Evolutionary conservation across 2,329 filamentous ascomycete species (phyloP), one percentile per base, ranked within the genome.

Genomic region (Pseudogymnoascus sp.): DNA sequence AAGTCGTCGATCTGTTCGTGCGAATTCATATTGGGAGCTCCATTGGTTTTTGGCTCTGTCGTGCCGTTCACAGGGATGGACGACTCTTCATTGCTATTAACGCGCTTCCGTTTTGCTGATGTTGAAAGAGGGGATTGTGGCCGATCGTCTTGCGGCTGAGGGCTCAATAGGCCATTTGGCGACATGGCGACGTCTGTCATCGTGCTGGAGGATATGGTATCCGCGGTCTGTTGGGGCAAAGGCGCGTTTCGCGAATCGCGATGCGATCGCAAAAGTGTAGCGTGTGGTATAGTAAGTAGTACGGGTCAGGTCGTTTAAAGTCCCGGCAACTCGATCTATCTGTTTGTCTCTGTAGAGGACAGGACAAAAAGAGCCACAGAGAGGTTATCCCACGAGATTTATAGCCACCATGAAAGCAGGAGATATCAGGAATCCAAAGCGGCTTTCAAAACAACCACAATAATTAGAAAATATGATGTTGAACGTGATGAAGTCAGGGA

Each of bases 41-140:
- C 31, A 61, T 60, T 41, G 43, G 60, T 65, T 61, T 69, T 69
- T 60, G 68, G 69, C 62, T 70, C 66, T 21, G 37, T 21, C 62
- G 65, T 62, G 64, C 71, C 67, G 67, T 74, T 73, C 51, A 63
- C 54, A 28, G 70, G 69, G 64, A 69, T 62, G 19, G 69, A 67
- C 62, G 65, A 28, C 14, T 54, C 70, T 57, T 78, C 78, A 68
- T 80, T 78, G 65, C 72, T 77, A 61, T 76, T 74, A 70, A 85
- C 82, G 79, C 84, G 84, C 77, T 87, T 87, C 74, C 84, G 79
- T 77, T 87, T 87, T 65, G 77, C 76, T 71, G 61, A 74, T 70
- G 48, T 31, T 31, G 48, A 21, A 54, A 23, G 71, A 67, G 39
- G 69, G 63, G 61, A 67, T 64, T 39, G 68, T 60, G 41, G 64